A percentile compares a stretch with the other conserved stretches of the same genome.
These are phyloP conservation scores for Mallotus nudiflorus DNA, from an alignment of 345 rosid genomes.

Conservation along the genomic window DNA sequence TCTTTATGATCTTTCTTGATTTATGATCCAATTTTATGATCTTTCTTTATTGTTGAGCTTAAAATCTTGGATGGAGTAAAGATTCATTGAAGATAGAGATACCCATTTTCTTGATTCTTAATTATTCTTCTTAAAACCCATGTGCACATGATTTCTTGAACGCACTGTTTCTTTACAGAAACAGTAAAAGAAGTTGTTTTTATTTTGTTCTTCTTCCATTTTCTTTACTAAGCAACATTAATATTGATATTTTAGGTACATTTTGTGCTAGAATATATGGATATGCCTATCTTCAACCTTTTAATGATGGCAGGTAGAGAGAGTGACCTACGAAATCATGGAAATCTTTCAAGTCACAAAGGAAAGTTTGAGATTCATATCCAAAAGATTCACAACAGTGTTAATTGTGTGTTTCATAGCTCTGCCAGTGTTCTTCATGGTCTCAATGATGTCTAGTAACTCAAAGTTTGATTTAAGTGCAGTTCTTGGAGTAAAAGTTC, in stretches of 20 bases:
- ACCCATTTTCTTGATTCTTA: too few species aligned
- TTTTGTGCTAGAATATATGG: background rate
- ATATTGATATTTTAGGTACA: background rate
- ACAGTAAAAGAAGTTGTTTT: too few species aligned
- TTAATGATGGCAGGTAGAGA: slow-evolving; percentile 4
- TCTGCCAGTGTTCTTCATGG: slow-evolving; percentile 14
- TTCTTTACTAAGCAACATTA: too few species aligned
- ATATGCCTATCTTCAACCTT: background rate
- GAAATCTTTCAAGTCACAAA: slow-evolving; percentile 1
- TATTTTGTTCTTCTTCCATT: too few species aligned
- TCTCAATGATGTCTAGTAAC: slow-evolving; percentile 7
- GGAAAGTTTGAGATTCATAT: slow-evolving; percentile 1
- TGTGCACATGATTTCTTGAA: background rate
- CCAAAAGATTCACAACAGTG: slow-evolving; percentile 8
- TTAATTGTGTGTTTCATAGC: slow-evolving; percentile 13
- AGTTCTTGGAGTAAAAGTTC: slow-evolving; percentile 3
- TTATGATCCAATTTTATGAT: too few species aligned
- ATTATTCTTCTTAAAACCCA: too few species aligned
- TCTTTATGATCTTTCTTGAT: too few species aligned
- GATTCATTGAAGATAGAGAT: background rate
- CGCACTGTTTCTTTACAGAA: too few species aligned
- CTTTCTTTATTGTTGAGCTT: background rate
- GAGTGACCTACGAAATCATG: slow-evolving; percentile 4
- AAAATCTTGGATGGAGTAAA: background rate
- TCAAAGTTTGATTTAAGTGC: background rate